Conservation (phyloP, 768 basidiomycete species). For the Russula sp. region DNA sequence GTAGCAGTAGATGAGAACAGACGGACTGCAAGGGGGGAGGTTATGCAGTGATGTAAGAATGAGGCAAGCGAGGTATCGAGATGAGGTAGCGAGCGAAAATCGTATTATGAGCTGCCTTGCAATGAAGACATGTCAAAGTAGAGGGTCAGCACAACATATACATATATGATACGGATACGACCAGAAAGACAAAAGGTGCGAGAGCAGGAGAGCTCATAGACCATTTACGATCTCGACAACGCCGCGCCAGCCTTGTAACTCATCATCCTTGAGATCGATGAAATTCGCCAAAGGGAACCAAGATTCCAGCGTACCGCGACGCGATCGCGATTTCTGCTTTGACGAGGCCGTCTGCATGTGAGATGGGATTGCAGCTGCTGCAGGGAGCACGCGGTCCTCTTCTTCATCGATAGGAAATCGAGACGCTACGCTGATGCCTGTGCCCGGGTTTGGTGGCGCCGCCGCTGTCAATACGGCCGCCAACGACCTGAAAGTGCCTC, state of each 20-base stretch:
- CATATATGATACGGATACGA: neutral
- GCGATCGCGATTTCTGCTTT: conserved; percentile 25
- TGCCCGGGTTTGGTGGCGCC: too few species aligned
- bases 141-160: conserved; percentile 2
- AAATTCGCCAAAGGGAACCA: conserved; percentile 58
- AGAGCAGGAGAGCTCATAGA: neutral
- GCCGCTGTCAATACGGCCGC: too few species aligned
- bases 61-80: conserved; percentile 2
- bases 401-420: conserved; percentile 9
- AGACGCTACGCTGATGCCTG: neutral
- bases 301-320: conserved; percentile 39
- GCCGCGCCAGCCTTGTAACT: conserved; percentile 49
- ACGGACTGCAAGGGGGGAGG: neutral
- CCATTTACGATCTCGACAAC: conserved; percentile 46
- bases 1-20: conserved; percentile 7
- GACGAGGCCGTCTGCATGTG: conserved; percentile 9
- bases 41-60: neutral
- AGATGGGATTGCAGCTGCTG: neutral
- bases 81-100: neutral
- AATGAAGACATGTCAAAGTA: neutral
- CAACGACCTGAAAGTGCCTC: conserved; percentile 12
- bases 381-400: conserved; percentile 16
- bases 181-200: neutral
- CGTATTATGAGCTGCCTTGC: neutral
- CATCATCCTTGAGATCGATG: conserved; percentile 50